phyloP scores from a whole-genome alignment of 1,284 basidiomycete species.

The Pholiota adiposa region DNA sequence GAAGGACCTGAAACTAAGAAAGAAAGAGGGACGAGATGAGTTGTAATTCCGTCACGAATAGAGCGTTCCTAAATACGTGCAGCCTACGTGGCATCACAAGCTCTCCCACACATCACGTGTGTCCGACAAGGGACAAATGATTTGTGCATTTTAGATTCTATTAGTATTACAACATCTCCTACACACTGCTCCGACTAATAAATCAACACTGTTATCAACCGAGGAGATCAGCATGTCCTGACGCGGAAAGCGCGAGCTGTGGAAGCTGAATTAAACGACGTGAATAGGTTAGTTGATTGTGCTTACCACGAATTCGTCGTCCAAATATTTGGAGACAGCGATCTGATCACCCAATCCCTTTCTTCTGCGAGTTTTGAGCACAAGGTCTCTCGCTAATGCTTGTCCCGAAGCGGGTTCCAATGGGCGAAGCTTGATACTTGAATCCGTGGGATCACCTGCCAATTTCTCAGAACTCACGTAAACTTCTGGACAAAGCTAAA shows the following conservation, averaged over 20 bases:
- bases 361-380: constrained; percentile 93
- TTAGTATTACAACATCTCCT: constrained; percentile 21
- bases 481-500: constrained; percentile 25
- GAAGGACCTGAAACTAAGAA: constrained; percentile 59
- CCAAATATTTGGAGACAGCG: constrained; percentile 92
- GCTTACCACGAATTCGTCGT: constrained; percentile 91
- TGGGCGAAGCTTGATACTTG: constrained; percentile 91
- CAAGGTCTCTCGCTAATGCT: constrained; percentile 88
- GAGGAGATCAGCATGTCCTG: constrained; percentile 87
- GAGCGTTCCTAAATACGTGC: constrained; percentile 37
- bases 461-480: constrained; percentile 27
- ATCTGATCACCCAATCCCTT: constrained; percentile 96
- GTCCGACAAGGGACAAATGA: constrained; percentile 9
- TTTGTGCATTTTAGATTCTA: constrained; percentile 7
- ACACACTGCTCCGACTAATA: constrained; percentile 17
- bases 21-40: constrained; percentile 42
- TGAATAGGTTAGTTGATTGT: background rate
- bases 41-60: constrained; percentile 21
- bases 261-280: constrained; percentile 15
- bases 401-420: constrained; percentile 97
- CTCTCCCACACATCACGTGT: constrained; percentile 31
- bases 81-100: constrained; percentile 46
- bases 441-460: constrained; percentile 93
- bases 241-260: constrained; percentile 87
- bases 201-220: constrained; percentile 45